Evolutionary conservation across 2,329 filamentous ascomycete genomes (phyloP).

Genomic region (Parastagonospora nodorum): DNA sequence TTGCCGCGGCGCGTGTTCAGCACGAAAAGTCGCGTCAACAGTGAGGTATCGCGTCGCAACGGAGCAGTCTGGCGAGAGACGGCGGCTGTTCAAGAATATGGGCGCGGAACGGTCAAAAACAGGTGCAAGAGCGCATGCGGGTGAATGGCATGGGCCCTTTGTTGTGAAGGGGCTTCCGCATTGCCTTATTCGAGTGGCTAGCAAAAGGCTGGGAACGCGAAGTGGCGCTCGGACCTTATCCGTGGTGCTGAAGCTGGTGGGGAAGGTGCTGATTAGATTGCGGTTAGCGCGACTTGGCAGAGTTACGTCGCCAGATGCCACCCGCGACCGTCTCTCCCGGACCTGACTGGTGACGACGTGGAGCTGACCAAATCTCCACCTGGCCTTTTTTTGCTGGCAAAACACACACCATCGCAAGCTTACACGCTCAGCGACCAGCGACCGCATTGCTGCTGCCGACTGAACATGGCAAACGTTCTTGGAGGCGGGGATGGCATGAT

Average conservation of each 20-base stretch:
- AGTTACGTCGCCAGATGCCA: slow-evolving; percentile 37
- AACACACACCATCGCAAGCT: neutral
- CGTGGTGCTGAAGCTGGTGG: neutral
- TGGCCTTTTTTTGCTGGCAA: neutral
- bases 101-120: neutral
- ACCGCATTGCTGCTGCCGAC: neutral
- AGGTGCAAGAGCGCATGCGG: slow-evolving; percentile 11
- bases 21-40: slow-evolving; percentile 1
- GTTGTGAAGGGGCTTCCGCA: slow-evolving; percentile 7
- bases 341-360: neutral
- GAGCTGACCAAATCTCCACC: neutral
- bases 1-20: slow-evolving; percentile 15
- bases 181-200: slow-evolving; percentile 27
- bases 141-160: slow-evolving; percentile 11
- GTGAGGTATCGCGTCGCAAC: neutral
- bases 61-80: neutral
- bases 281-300: slow-evolving; percentile 12
- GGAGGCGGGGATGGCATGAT: slow-evolving; percentile 51
- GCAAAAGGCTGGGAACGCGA: slow-evolving; percentile 26
- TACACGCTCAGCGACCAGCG: neutral
- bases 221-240: slow-evolving; percentile 8
- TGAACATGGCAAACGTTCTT: slow-evolving; percentile 53
- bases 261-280: slow-evolving; percentile 6
- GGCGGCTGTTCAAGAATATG: slow-evolving; percentile 5
- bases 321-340: slow-evolving; percentile 1